Percentiles rank a stretch among this genome's conserved stretches.
phyloP scores from a whole-genome alignment of 2,329 filamentous ascomycete genomes.

The Calcarisporium arbuscula region DNA sequence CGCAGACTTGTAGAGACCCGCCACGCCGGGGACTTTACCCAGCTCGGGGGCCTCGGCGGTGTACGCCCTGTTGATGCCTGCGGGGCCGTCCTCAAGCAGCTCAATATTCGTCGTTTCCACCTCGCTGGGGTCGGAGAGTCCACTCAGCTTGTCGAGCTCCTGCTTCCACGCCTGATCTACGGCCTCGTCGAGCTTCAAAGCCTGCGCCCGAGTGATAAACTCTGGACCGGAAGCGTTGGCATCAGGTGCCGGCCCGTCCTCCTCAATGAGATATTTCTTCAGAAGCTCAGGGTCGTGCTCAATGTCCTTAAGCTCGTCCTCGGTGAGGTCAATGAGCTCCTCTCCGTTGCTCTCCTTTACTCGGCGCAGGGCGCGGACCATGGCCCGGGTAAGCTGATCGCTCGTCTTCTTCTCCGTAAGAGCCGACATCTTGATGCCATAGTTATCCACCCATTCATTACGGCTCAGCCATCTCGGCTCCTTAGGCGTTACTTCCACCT shows the following conservation, averaged over 20 bases:
- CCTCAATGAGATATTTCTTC: constrained; percentile 29
- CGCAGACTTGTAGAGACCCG: constrained; percentile 41
- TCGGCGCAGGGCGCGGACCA: constrained; percentile 34
- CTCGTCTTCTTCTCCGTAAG: constrained; percentile 37
- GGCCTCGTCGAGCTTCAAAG: constrained; percentile 30
- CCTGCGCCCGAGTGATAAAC: constrained; percentile 27
- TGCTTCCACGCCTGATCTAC: constrained; percentile 28
- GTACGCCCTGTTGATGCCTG: constrained; percentile 25
- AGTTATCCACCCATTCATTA: constrained; percentile 53
- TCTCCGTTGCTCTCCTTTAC: constrained; percentile 35
- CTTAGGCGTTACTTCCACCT: constrained; percentile 40
- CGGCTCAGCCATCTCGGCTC: constrained; percentile 52
- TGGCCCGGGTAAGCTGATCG: constrained; percentile 34
- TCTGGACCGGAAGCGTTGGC: constrained; percentile 18
- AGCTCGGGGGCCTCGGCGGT: constrained; percentile 42
- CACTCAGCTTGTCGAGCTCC: constrained; percentile 29
- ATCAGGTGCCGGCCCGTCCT: constrained; percentile 19
- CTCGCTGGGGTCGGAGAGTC: constrained; percentile 22
- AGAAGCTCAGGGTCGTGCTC: constrained; percentile 33
- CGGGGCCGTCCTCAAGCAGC: constrained; percentile 30
- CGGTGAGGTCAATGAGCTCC: constrained; percentile 42
- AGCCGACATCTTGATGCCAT: constrained; percentile 41
- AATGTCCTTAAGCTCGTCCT: constrained; percentile 37
- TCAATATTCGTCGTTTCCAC: constrained; percentile 28
- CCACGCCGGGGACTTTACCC: constrained; percentile 47